Conservation (phyloP, 2,329 filamentous ascomycete genomes). For the Pezicula rhizophila region DNA sequence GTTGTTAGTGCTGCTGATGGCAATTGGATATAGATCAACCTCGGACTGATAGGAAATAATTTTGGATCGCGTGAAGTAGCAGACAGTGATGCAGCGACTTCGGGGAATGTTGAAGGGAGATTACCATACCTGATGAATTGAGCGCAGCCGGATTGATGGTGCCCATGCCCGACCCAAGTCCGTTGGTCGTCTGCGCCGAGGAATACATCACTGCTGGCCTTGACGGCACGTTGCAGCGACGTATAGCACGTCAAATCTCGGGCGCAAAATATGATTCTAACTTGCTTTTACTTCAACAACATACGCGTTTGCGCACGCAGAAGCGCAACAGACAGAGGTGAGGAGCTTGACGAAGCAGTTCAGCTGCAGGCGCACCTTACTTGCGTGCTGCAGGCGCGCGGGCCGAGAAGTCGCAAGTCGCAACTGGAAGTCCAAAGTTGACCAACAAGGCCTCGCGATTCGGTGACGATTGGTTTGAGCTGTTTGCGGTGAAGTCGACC, state of each 20-base stretch:
- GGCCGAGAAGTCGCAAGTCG: constrained; percentile 1
- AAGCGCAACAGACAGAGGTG: constrained; percentile 10
- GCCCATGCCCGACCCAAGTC: constrained; percentile 58
- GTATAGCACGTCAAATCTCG: constrained; percentile 29
- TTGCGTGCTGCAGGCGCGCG: constrained; percentile 7
- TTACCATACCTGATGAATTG: constrained; percentile 64
- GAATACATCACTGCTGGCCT: constrained; percentile 36
- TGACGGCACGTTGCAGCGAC: constrained; percentile 33
- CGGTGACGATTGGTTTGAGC: neutral
- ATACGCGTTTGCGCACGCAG: constrained; percentile 19
- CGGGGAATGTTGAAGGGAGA: constrained; percentile 17
- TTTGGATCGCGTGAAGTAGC: constrained; percentile 3
- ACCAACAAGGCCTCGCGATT: neutral
- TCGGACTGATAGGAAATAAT: constrained; percentile 13
- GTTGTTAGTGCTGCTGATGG: constrained; percentile 14
- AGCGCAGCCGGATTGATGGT: constrained; percentile 88
- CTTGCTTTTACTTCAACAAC: neutral
- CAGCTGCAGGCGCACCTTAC: constrained; percentile 12
- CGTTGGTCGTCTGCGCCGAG: constrained; percentile 62
- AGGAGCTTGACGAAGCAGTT: constrained; percentile 5
- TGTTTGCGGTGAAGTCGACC: neutral
- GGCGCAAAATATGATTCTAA: constrained; percentile 2
- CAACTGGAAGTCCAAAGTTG: neutral
- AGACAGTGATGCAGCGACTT: constrained; percentile 9
- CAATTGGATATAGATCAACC: constrained; percentile 17